phyloP scores from a whole-genome alignment of 1,284 basidiomycete species.

The Trichosporon sp. region DNA sequence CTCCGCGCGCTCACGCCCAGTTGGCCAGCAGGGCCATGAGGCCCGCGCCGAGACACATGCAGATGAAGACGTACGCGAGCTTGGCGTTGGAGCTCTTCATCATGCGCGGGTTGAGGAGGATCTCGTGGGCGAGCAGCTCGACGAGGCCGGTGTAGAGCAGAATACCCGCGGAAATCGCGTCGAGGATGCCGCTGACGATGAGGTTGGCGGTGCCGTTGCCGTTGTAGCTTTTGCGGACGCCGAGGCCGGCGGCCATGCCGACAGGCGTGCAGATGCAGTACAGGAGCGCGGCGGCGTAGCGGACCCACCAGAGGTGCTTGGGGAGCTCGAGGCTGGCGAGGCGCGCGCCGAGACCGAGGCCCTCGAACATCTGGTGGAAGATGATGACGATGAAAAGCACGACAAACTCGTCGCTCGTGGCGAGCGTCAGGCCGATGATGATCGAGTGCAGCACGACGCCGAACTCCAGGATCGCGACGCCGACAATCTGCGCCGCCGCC shows the following conservation, averaged over 20 bases:
- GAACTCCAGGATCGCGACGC: constrained; percentile 57
- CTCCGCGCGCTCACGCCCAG: constrained; percentile 61
- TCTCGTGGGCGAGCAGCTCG: constrained; percentile 88
- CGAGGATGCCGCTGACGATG: constrained; percentile 77
- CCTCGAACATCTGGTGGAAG: constrained; percentile 92
- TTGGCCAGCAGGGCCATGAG: constrained; percentile 78
- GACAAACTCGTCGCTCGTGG: constrained; percentile 74
- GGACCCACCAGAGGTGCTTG: constrained; percentile 58
- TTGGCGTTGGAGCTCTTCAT: constrained; percentile 61
- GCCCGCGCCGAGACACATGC: constrained; percentile 71
- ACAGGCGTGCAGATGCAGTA: constrained; percentile 70
- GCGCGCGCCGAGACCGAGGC: constrained; percentile 80
- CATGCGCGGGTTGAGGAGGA: constrained; percentile 82
- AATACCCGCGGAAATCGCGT: constrained; percentile 81
- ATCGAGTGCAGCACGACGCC: constrained; percentile 83
- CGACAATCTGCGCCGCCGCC: constrained; percentile 69
- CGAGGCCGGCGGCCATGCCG: constrained; percentile 71
- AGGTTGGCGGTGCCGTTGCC: constrained; percentile 67
- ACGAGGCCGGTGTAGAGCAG: constrained; percentile 84
- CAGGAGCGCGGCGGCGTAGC: constrained; percentile 61
- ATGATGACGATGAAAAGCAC: constrained; percentile 83
- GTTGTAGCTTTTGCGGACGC: constrained; percentile 75
- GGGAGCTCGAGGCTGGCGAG: constrained; percentile 66
- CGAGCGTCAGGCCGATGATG: constrained; percentile 89
- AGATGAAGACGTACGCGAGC: constrained; percentile 64